Conservation (phyloP, 345 rosid species). For the Dimocarpus longan region DNA sequence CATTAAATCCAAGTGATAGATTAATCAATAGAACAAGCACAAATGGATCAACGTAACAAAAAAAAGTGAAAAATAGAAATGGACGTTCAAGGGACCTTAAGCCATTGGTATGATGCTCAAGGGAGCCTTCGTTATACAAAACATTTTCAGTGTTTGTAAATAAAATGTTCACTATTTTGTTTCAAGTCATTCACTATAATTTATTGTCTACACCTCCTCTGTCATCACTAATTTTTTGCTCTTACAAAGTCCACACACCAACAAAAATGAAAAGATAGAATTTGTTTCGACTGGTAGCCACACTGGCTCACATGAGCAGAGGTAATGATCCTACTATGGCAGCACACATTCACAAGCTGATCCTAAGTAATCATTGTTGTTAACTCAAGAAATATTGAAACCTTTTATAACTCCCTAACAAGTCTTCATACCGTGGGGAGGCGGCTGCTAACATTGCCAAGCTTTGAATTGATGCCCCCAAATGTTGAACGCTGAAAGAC, state of each 20-base stretch:
- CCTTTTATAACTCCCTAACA: background rate
- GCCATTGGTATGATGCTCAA: background rate
- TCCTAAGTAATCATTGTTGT: no score
- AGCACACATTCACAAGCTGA: no score
- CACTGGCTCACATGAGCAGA: background rate
- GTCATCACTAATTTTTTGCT: background rate
- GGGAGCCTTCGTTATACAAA: background rate
- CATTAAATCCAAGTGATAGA: conserved; percentile 6
- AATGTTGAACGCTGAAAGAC: conserved; percentile 88
- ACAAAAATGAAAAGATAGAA: background rate
- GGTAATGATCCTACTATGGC: no score
- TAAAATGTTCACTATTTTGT: background rate
- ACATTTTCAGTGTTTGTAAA: background rate
- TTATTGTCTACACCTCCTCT: background rate
- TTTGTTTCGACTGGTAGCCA: background rate
- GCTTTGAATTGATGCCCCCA: conserved; percentile 94
- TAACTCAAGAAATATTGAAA: background rate
- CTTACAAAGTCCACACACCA: background rate
- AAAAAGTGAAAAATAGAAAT: background rate
- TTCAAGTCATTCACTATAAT: background rate
- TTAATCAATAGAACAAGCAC: background rate
- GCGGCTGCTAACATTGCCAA: conserved; percentile 87
- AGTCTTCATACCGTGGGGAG: conserved; percentile 73
- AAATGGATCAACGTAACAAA: background rate
- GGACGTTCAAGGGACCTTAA: background rate